A percentile compares a stretch with the other conserved stretches of the same genome.
These are phyloP conservation scores for Camptophora hylomeconis DNA, from an alignment of 2,329 filamentous ascomycete species.

Conservation along the genomic window DNA sequence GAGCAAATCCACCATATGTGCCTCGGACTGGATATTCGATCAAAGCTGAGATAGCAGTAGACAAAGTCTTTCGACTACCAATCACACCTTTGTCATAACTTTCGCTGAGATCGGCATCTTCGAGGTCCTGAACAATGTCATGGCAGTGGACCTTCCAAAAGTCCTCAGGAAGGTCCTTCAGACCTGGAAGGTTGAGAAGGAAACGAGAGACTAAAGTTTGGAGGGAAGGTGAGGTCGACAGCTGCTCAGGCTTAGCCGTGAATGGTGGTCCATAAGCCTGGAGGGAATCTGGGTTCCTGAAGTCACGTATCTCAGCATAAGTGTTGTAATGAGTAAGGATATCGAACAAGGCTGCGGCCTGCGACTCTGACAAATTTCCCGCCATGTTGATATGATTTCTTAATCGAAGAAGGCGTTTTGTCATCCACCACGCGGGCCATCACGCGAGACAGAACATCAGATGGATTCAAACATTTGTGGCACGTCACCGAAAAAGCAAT, in stretches of 20 bases:
- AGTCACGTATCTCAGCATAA: constrained; percentile 56
- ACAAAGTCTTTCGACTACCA: constrained; percentile 60
- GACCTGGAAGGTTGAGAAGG: constrained; percentile 51
- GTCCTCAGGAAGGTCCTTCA: constrained; percentile 47
- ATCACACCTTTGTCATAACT: constrained; percentile 69
- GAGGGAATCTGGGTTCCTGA: constrained; percentile 54
- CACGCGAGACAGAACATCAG: too few species aligned
- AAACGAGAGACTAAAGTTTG: constrained; percentile 56
- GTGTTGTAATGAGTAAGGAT: constrained; percentile 41
- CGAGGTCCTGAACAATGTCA: constrained; percentile 48
- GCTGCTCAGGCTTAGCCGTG: constrained; percentile 21
- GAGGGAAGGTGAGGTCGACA: constrained; percentile 49
- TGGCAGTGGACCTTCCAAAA: constrained; percentile 55
- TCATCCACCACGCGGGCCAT: too few species aligned
- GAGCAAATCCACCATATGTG: constrained; percentile 47
- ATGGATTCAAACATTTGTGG: too few species aligned
- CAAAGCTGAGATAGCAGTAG: constrained; percentile 56
- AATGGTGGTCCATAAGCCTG: constrained; percentile 60
- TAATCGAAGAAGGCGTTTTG: too few species aligned
- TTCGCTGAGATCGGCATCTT: constrained; percentile 58
- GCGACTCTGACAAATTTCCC: constrained; percentile 27
- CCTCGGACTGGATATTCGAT: constrained; percentile 58
- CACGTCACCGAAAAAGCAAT: too few species aligned
- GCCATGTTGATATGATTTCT: constrained; percentile 11
- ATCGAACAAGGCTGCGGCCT: constrained; percentile 40